Percentiles rank a stretch among this genome's conserved stretches.
phyloP scores from a whole-genome alignment of 2,329 filamentous ascomycete species.

The Exophiala sideris region DNA sequence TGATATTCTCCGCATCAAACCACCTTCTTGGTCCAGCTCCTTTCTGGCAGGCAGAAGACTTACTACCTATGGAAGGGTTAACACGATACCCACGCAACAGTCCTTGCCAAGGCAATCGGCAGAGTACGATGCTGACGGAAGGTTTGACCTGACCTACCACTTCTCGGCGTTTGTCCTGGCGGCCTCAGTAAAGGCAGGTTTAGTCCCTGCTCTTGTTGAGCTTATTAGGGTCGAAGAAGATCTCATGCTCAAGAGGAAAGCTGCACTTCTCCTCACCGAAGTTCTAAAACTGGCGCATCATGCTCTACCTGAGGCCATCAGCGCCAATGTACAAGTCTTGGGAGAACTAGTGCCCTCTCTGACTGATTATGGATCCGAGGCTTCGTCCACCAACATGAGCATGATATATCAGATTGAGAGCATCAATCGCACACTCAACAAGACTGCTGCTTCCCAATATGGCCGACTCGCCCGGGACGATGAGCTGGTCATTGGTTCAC shows the following conservation, averaged over 20 bases:
- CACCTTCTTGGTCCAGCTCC: slow-evolving; percentile 89
- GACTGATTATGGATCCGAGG: slow-evolving; percentile 65
- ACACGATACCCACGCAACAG: slow-evolving; percentile 68
- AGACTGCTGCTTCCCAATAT: slow-evolving; percentile 45
- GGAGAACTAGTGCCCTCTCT: slow-evolving; percentile 80
- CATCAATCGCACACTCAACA: slow-evolving; percentile 86
- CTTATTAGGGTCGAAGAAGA: slow-evolving; percentile 51
- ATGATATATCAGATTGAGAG: slow-evolving; percentile 98
- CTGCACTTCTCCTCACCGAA: slow-evolving; percentile 85
- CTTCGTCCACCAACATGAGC: slow-evolving; percentile 75
- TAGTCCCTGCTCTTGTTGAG: slow-evolving; percentile 51
- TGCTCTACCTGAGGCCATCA: slow-evolving; percentile 77
- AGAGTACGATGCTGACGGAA: slow-evolving; percentile 64
- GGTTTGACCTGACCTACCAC: slow-evolving; percentile 86
- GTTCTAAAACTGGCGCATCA: slow-evolving; percentile 85
- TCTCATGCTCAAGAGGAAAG: slow-evolving; percentile 70
- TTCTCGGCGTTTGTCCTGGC: slow-evolving; percentile 87
- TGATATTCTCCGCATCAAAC: slow-evolving; percentile 80
- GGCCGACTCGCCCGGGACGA: slow-evolving; percentile 41
- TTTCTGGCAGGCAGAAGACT: slow-evolving; percentile 88
- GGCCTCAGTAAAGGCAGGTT: slow-evolving; percentile 75
- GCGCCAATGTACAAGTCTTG: slow-evolving; percentile 78
- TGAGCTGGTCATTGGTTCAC: slow-evolving; percentile 29
- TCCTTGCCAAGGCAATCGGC: slow-evolving; percentile 50
- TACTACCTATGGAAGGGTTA: slow-evolving; percentile 94